A percentile compares a stretch with the other conserved stretches of the same genome.
Evolutionary conservation across 495 filamentous ascomycete genomes (phyloP).

Genomic region (Penicillium cinerascens): DNA sequence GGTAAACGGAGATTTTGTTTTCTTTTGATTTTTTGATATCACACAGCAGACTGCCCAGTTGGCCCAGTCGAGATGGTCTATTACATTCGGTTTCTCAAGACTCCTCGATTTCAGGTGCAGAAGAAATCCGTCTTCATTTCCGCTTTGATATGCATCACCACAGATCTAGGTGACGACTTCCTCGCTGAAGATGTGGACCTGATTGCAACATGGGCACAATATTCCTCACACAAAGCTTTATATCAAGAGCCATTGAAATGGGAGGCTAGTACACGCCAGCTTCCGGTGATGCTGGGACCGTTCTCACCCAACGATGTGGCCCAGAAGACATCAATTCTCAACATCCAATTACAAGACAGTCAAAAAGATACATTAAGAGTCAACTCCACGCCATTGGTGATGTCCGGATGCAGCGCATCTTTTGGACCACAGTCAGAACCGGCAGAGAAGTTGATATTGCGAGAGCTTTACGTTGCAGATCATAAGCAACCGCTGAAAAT

Average conservation of each 20-base stretch:
- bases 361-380: constrained; percentile 18
- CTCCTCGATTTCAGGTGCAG: constrained; percentile 49
- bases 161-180: constrained; percentile 86
- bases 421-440: constrained; percentile 37
- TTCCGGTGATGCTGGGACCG: constrained; percentile 38
- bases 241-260: constrained; percentile 47
- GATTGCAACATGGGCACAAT: constrained; percentile 34
- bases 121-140: constrained; percentile 38
- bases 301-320: constrained; percentile 23
- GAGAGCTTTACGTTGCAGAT: constrained; percentile 42
- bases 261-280: constrained; percentile 52
- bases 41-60: neutral
- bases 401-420: constrained; percentile 54
- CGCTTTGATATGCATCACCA: constrained; percentile 75
- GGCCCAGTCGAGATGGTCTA: constrained; percentile 48
- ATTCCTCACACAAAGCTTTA: constrained; percentile 32
- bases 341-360: constrained; percentile 6
- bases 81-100: constrained; percentile 74
- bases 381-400: constrained; percentile 37
- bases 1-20: constrained; percentile 11
- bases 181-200: constrained; percentile 62
- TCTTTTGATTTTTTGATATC: neutral
- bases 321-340: constrained; percentile 27
- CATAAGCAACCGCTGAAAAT: constrained; percentile 40
- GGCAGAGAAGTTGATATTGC: constrained; percentile 50